Evolutionary conservation across 2,329 filamentous ascomycete species (phyloP), one percentile per base, ranked within the genome.

Genomic region (Bisporella sp.): DNA sequence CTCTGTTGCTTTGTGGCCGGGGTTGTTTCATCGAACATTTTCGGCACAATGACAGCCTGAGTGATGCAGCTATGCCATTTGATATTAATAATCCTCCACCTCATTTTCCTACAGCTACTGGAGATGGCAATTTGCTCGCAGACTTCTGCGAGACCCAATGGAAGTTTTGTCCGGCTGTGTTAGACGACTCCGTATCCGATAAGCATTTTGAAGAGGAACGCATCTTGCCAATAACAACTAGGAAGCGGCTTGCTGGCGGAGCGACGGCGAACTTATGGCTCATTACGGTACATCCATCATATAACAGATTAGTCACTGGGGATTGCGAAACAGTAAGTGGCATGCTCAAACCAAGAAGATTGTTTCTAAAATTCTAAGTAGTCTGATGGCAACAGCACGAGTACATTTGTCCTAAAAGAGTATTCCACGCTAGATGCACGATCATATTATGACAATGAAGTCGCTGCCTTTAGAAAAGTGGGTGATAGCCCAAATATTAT

Each of bases 131-230:
- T 7, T 60, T 64, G 41, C 56, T 61, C 13, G 30, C 49, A 7
- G n/a, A 50, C 5, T 65, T 66, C 53, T 61, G 59, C 43, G 49
- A 61, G 31, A 44, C 49, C 21, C 64, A 66, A 48, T 62, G 58
- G 53, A 56, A 42, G 31, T 65, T 62, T 46, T 65, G 60, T 46
- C 55, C 58, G 5, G 49, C 59, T 5, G 44, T 50, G 5, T 59
- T 66, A 30, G 49, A 52, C n/a, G 30, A 54, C 6, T 50, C 54
- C 37, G 51, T 60, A 41, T 45, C 56, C 2, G 49, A 60, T 43
- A 54, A 58, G 39, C 52, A 52, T 9, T 62, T 64, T 35, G 57
- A 54, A 7, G 13, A 45, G 1, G 48, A 59, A 11, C 46, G 57
- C 13, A 54, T 66, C 28, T 51, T 66, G 2, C 64, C 64, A 4